Percentiles rank a stretch among this genome's conserved stretches.
phyloP scores from a whole-genome alignment of 73 alveolate genomes.

The Uronychia setigera region DNA sequence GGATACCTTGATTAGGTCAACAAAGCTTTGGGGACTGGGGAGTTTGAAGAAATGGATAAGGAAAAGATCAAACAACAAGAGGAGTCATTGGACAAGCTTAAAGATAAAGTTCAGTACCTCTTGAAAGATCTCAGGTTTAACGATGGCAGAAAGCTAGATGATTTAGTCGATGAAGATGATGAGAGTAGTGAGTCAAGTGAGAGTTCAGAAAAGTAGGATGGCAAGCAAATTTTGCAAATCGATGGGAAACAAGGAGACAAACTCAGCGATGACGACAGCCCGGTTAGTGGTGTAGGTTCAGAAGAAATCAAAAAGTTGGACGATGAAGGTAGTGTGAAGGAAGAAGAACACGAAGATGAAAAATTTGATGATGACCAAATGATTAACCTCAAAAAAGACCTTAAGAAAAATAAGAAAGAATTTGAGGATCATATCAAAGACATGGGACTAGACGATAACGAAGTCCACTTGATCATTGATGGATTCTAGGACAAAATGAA shows the following conservation, averaged over 20 bases:
- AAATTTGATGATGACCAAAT: conserved; percentile 18
- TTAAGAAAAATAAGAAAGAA: conserved; percentile 5
- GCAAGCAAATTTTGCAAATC: background rate
- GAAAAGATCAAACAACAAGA: conserved; percentile 16
- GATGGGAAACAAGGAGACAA: background rate
- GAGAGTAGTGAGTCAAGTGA: conserved; percentile 24
- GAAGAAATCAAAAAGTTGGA: conserved; percentile 10
- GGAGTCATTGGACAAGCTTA: conserved; percentile 25
- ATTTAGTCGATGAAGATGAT: background rate
- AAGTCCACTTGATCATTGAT: conserved; percentile 21
- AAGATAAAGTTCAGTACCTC: conserved; percentile 10
- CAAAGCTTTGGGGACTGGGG: conserved; percentile 28
- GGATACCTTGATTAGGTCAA: conserved; percentile 37
- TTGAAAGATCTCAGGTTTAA: conserved; percentile 45
- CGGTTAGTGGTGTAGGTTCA: background rate
- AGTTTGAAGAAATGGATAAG: conserved; percentile 29
- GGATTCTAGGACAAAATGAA: conserved; percentile 37
- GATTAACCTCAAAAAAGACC: conserved; percentile 24
- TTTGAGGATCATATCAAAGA: conserved; percentile 23
- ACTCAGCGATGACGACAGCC: background rate
- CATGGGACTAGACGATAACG: conserved; percentile 41
- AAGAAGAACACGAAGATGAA: conserved; percentile 35
- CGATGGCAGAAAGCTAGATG: conserved; percentile 46
- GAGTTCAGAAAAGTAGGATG: background rate
- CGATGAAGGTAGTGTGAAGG: conserved; percentile 3